Conservation (phyloP, 768 basidiomycete species). For the Panus rudis region DNA sequence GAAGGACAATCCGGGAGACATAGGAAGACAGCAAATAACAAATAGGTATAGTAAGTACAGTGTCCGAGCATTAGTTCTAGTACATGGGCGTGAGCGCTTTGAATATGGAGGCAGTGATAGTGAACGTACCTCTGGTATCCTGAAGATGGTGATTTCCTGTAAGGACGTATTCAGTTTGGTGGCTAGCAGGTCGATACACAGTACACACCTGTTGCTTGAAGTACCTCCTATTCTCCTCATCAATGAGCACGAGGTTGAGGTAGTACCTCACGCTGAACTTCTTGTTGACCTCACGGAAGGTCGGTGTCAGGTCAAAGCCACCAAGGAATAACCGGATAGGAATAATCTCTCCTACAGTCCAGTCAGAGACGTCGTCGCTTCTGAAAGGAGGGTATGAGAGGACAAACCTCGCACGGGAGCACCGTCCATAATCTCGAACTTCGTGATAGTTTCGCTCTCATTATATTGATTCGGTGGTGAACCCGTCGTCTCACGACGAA, state of each 20-base stretch:
- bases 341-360: constrained; percentile 82
- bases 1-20: too few species aligned
- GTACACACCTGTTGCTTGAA: constrained; percentile 84
- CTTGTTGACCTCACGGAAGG: constrained; percentile 99
- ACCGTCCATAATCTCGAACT: constrained; percentile 99
- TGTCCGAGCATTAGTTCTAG: constrained; percentile 29
- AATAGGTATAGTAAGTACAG: constrained; percentile 19
- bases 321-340: constrained; percentile 97
- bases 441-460: constrained; percentile 97
- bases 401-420: constrained; percentile 85
- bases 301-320: constrained; percentile 97
- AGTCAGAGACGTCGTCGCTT: background rate
- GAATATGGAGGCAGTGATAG: background rate
- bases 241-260: constrained; percentile 93
- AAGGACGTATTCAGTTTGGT: background rate
- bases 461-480: constrained; percentile 99
- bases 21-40: constrained; percentile 13
- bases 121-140: constrained; percentile 72
- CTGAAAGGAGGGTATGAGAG: background rate
- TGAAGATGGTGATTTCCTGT: constrained; percentile 83
- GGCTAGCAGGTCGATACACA: constrained; percentile 6
- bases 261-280: constrained; percentile 98
- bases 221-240: constrained; percentile 96
- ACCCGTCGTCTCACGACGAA: constrained; percentile 94
- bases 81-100: background rate